Percentiles rank a stretch among this genome's conserved stretches.
phyloP scores from a whole-genome alignment of 345 rosid genomes.

The Arabis alpina region DNA sequence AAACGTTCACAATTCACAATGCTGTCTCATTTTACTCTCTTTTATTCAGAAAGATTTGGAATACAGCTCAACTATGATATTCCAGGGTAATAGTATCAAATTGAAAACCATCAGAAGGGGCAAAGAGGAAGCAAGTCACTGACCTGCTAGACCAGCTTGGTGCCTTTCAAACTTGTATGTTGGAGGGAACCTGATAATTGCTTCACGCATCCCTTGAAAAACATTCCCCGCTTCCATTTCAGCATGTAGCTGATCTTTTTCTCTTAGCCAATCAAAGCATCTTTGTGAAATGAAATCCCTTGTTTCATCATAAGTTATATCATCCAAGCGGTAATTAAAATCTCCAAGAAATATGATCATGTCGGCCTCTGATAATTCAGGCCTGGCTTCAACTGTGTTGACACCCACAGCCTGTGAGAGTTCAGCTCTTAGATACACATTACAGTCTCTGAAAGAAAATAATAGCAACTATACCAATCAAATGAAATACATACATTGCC shows the following conservation, averaged over 20 bases:
- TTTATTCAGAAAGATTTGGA: not conserved
- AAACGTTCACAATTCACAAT: slow-evolving; percentile 3
- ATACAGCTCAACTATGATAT: slow-evolving; percentile 1
- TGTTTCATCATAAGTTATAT: slow-evolving; percentile 82
- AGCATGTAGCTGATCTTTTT: slow-evolving; percentile 73
- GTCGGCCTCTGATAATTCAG: slow-evolving; percentile 83
- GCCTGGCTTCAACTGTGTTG: slow-evolving; percentile 54
- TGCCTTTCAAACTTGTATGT: slow-evolving; percentile 82
- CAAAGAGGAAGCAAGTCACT: slow-evolving; percentile 21
- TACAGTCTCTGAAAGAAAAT: slow-evolving; percentile 25
- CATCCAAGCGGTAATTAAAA: slow-evolving; percentile 80
- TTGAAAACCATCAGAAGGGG: slow-evolving; percentile 2
- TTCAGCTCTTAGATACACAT: slow-evolving; percentile 8
- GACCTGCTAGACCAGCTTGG: slow-evolving; percentile 78
- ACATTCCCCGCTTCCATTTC: slow-evolving; percentile 85
- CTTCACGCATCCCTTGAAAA: slow-evolving; percentile 92
- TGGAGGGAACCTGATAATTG: slow-evolving; percentile 75
- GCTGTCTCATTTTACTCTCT: not conserved
- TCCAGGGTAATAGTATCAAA: not conserved
- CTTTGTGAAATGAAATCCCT: slow-evolving; percentile 84
- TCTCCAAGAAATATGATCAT: slow-evolving; percentile 82
- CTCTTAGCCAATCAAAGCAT: slow-evolving; percentile 87
- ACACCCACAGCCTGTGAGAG: slow-evolving; percentile 51
- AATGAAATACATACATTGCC: slow-evolving; percentile 55
- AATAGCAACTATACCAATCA: slow-evolving; percentile 16